Base-by-base conservation (phyloP, 73 alveolate species). In the Urostyla sp. region DNA sequence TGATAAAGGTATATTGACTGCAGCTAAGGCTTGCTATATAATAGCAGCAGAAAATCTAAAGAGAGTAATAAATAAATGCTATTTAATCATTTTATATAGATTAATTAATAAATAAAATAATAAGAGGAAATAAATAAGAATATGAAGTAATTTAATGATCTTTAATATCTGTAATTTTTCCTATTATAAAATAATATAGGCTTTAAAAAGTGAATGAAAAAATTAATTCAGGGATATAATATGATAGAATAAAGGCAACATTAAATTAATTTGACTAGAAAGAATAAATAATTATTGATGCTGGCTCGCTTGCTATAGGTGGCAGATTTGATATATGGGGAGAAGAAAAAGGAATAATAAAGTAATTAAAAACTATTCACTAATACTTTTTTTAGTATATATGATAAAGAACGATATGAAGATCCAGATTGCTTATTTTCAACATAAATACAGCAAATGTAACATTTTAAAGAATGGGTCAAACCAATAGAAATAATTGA, bases 391-490 rank as follows among this genome's bases (percentile, higher is more conserved):
- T 56, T 16, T 57, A 75, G 87, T 36, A 63, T 85, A 10, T 75
- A 67, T 52, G 51, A 59, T 36, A 67, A 59, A 5, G 58, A 66
- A 49, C 56, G 58, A 24, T 86, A 24, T 40, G 85, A 40, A 43
- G 94, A 86, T 53, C 88, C 88, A n/a, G 90, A 76, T 56, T 89
- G 94, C 0, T 15, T 78, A 60, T 80, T 81, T n/a, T 54, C 63
- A 10, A 76, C 78, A 13, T 77, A 87, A 16, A 58, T 44, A 4
- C 52, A 72, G 56, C 80, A 86, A 54, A 32, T 58, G 49, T 51
- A 67, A 43, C 37, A 67, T 16, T 77, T 78, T 61, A 30, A 20
- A 28, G 35, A 45, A 7, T 86, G 87, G 86, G 45, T 18, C n/a
- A 61, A 90, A 28, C 90, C 94, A 5, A 20, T 57, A 31, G 94